Evolutionary conservation across 2,329 filamentous ascomycete species (phyloP), one percentile per base, ranked within the genome.

Genomic region (Calonectria hawksworthii): DNA sequence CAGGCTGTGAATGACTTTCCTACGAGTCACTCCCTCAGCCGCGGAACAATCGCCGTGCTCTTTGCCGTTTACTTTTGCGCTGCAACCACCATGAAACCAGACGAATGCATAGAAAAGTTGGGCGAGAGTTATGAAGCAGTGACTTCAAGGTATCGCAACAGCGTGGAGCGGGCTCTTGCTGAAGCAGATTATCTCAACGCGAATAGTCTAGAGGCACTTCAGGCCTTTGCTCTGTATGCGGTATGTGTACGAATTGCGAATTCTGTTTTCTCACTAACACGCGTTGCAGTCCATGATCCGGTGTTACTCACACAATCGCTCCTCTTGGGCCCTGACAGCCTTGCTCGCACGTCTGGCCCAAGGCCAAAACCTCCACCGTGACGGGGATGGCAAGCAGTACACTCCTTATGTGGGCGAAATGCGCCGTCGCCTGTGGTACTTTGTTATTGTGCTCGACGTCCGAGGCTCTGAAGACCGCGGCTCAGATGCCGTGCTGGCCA

Each of bases 351-450:
- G 88, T 9, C 84, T 89, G 5, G 86, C 84, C 0, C 88, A 89
- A 56, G 86, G 84, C 0, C 80, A 86, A 23, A 81, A 83, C 44
- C 80, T 89, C 6, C 86, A 89, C 68, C 85, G 85, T 7, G 88
- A 89, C 75, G 84, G 85, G 4, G 81, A 83, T 47, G 83, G 83
- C 7, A 80, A 80, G 8, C 78, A 80, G 1, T 83, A 85, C 56
- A 77, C 83, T 0, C 87, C 89, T 0, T 93, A 90, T 75, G 88
- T 93, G 72, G 87, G 87, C 4, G 90, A 93, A 82, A 88, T 93
- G 83, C 88, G 92, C 26, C 88, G 92, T 11, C 87, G 92, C 3
- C 80, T 93, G 0, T 93, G 92, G 89, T 91, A 90, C 85, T 90
- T 93, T 76, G 87, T 93, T n/a, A 82, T 92, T 36, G 87, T 92